Base-by-base conservation (phyloP, 1,284 basidiomycete genomes). In the Somion occarium region DNA sequence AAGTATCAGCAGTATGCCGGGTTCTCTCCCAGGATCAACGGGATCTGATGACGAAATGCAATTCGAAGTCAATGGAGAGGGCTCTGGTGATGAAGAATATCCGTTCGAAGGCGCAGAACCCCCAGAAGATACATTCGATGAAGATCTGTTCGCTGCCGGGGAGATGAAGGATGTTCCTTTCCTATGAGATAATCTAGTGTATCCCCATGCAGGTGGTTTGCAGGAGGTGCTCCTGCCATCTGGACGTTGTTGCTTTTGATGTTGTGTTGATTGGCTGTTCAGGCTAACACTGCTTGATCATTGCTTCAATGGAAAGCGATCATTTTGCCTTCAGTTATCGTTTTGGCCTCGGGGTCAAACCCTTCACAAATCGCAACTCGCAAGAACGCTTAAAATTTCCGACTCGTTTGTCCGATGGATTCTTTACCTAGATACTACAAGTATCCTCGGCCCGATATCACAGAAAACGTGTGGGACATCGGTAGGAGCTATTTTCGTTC, bases 131-230 rank as follows among this genome's bases (percentile, higher is more conserved):
- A 78, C 77, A 18, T 87, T 91, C 61, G 88, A 91, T 62, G 88
- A 93, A 59, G 89, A 91, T 64, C 70, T 93, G 53, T 70, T 89
- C 44, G 88, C 87, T 38, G 79, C 87, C 12, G 89, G 85, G 15
- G 88, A 91, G 73, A 92, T 93, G 90, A 80, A 82, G 70, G 85
- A 85, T 61, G 86, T 91, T 22, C 88, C 88, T 20, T 92, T 88
- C 67, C 68, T 85, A 63, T 87, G 64, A 64, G 7, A 34, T 34
- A 7, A 34, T 15, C 15, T 34, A 34, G 30, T 15, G 30, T 34
- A n/a, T n/a, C n/a, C n/a, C n/a, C n/a, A n/a, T n/a, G n/a, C n/a
- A n/a, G n/a, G n/a, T n/a, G n/a, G n/a, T n/a, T n/a, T n/a, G n/a
- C n/a, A n/a, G 30, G 30, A 34, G 7, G 30, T 15, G 15, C 30